Base-by-base conservation (phyloP, 192 early-diverging fungal genomes). In the Lobulomyces angularis region DNA sequence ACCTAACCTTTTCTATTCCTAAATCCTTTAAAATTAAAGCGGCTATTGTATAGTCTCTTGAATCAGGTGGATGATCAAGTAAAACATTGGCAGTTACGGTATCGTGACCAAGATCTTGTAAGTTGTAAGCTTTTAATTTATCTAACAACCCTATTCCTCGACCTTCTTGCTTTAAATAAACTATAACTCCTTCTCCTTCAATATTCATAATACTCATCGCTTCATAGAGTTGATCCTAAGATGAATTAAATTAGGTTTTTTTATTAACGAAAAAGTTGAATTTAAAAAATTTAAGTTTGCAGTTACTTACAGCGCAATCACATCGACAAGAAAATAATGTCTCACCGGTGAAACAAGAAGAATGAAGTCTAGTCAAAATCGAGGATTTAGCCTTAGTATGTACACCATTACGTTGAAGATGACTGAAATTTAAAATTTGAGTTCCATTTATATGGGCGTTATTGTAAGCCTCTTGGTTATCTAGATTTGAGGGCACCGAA, bases 311-410 rank as follows among this genome's bases (percentile, higher is more conserved):
- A 9, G 82, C 88, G 62, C 93, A 97, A 58, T 97, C 93, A 50
- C 93, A 97, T 7, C 93, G 73, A 40, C 74, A 74, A 7, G 83
- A 86, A 17, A 83, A 79, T 2, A 94, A 76, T 0, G 87, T 94
- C 51, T 97, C 93, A 33, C 93, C 90, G 0, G 93, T 97, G 46
- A 91, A 94, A 52, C 93, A 97, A 51, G 87, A 90, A 0, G 90
- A 94, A 53, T 97, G 93, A 32, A 97, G 90, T 17, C 93, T 77
- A 8, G 81, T 83, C 28, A 97, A 51, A 18, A 90, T 87, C 0
- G 68, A 37, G 17, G 41, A 32, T 2, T 43, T 37, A 11, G 1
- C 8, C 12, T 11, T 1, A 12, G 8, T 24, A 8, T 16, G n/a
- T 20, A n/a, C 16, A 14, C 31, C 2, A 12, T 22, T 35, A 27